These are phyloP conservation scores for Alloteropsis semialata DNA, from an alignment of 176 grass and related monocot species.

Conservation along the genomic window DNA sequence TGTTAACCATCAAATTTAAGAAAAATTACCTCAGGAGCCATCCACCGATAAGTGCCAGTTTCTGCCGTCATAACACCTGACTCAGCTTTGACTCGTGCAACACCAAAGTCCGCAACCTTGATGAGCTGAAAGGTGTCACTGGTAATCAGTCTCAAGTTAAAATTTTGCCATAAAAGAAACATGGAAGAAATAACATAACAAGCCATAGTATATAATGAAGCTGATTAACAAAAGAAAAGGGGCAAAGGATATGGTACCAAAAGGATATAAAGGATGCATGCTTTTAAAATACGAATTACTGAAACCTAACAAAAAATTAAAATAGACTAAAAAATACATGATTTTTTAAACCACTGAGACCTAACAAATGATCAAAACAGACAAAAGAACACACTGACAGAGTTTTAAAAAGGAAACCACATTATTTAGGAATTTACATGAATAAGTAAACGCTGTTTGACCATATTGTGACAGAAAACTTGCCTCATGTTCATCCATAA, in stretches of 20 bases:
- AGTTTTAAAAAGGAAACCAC: neutral
- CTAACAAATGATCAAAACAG: neutral
- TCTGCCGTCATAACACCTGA: conserved; percentile 79
- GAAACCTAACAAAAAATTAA: neutral
- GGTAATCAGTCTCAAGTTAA: neutral
- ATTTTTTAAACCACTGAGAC: too few relatives aligned
- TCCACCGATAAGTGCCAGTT: conserved; percentile 85
- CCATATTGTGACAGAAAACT: conserved; percentile 19
- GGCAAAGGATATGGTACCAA: neutral
- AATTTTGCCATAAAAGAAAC: neutral
- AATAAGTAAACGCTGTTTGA: neutral
- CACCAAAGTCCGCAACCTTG: conserved; percentile 86
- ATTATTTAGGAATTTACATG: neutral
- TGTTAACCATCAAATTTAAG: neutral
- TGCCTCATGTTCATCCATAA: conserved; percentile 82
- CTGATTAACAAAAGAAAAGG: neutral
- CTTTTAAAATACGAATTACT: neutral
- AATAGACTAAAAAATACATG: neutral
- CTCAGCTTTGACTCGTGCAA: conserved; percentile 74
- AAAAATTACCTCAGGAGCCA: conserved; percentile 76
- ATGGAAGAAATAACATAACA: neutral
- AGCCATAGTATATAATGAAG: neutral
- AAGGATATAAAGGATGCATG: neutral
- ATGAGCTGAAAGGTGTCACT: conserved; percentile 9
- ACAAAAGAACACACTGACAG: neutral